phyloP scores from a whole-genome alignment of 306 rosid species.

The Lotus japonicus region DNA sequence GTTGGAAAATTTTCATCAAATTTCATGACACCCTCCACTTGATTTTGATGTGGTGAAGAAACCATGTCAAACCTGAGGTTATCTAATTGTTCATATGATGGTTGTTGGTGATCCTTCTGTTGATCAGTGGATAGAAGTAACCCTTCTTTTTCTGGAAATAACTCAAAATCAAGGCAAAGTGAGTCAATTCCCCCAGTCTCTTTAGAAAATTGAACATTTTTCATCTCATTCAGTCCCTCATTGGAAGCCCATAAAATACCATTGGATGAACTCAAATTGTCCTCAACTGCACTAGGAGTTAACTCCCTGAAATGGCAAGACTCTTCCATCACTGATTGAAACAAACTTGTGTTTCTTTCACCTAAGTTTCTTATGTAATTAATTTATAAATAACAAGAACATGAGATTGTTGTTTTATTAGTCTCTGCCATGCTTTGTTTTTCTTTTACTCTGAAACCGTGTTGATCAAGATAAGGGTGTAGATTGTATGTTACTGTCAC shows the following conservation, averaged over 20 bases:
- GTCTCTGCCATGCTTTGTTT: neutral
- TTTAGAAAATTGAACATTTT: conserved; percentile 5
- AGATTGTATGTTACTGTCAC: conserved; percentile 26
- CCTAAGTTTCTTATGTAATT: neutral
- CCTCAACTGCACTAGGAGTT: conserved; percentile 14
- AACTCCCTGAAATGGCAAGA: conserved; percentile 23
- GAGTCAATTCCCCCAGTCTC: conserved; percentile 21
- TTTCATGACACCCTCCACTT: neutral
- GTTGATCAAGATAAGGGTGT: conserved; percentile 12
- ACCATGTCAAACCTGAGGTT: conserved; percentile 31
- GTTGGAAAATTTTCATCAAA: conserved; percentile 18
- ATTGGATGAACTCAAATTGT: conserved; percentile 24
- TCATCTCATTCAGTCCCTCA: conserved; percentile 12
- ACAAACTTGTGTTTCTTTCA: conserved; percentile 9
- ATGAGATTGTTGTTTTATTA: neutral
- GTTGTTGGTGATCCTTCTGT: conserved; percentile 26
- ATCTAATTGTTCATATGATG: conserved; percentile 23
- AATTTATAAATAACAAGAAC: neutral
- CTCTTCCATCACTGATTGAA: conserved; percentile 28
- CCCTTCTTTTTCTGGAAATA: conserved; percentile 1
- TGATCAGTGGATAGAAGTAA: conserved; percentile 21
- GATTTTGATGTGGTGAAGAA: conserved; percentile 30
- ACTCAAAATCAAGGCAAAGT: conserved; percentile 17
- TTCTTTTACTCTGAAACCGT: neutral
- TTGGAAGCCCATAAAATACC: too few relatives aligned